Evolutionary conservation across 2,329 filamentous ascomycete species (phyloP).

Genomic region (Tolypocladium amazonense): DNA sequence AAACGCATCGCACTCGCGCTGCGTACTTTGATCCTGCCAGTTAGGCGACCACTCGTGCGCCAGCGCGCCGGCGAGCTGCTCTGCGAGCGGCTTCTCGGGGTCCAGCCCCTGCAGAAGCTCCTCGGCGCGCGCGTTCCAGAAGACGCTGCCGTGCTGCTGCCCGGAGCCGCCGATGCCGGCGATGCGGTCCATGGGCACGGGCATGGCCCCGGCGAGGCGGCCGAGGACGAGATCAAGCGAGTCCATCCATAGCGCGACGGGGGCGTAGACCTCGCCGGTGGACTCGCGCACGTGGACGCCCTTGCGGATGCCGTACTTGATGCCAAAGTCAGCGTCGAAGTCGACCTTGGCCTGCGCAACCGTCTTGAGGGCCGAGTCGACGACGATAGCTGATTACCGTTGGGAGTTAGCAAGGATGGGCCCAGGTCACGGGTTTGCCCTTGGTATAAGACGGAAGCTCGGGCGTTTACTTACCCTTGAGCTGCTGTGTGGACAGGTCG

Average conservation of each 20-base stretch:
- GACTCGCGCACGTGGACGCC: slow-evolving; percentile 74
- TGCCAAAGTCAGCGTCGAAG: slow-evolving; percentile 74
- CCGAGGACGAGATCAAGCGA: slow-evolving; percentile 76
- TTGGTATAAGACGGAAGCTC: neutral
- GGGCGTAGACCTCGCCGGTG: slow-evolving; percentile 84
- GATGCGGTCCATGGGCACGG: slow-evolving; percentile 57
- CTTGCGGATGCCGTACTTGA: slow-evolving; percentile 71
- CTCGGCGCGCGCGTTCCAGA: slow-evolving; percentile 70
- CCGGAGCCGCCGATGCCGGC: slow-evolving; percentile 82
- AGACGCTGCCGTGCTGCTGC: slow-evolving; percentile 96
- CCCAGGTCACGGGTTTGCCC: neutral
- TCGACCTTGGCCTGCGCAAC: slow-evolving; percentile 83
- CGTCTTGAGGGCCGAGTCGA: slow-evolving; percentile 72
- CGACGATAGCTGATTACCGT: slow-evolving; percentile 55
- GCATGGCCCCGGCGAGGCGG: slow-evolving; percentile 56
- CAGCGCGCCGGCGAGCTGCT: slow-evolving; percentile 64
- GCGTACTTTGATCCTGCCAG: slow-evolving; percentile 96
- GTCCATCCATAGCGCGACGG: slow-evolving; percentile 90
- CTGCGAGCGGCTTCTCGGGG: slow-evolving; percentile 49
- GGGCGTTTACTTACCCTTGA: slow-evolving; percentile 59
- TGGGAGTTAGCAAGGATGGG: neutral
- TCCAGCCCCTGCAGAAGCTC: slow-evolving; percentile 51
- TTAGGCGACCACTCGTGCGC: slow-evolving; percentile 85
- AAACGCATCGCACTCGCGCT: slow-evolving; percentile 82
- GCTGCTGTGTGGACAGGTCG: slow-evolving; percentile 92